A percentile compares a stretch with the other conserved stretches of the same genome.
Evolutionary conservation across 441 rosid genomes (phyloP).

Genomic region (Syzygium syzygioides): DNA sequence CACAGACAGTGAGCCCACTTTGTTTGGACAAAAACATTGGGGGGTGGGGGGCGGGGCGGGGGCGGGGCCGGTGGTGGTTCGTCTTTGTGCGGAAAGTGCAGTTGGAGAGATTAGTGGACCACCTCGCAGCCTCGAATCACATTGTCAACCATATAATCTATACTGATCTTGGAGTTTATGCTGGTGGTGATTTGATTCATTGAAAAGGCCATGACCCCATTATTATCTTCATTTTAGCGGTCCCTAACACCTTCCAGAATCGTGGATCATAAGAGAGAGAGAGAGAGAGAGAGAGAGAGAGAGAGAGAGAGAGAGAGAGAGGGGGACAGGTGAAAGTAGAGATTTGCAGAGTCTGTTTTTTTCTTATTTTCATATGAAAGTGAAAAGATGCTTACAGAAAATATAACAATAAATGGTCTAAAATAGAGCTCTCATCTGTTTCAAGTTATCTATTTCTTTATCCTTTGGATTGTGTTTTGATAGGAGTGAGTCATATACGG

Average conservation of each 20-base stretch:
- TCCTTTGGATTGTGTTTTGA: neutral
- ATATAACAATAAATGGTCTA: accelerated
- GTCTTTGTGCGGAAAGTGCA: neutral
- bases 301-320: accelerated
- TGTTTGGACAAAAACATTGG: neutral
- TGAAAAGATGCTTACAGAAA: neutral
- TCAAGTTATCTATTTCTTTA: neutral
- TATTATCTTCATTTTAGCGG: neutral
- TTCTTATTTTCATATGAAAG: neutral
- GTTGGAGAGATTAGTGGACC: neutral
- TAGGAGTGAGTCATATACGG: neutral
- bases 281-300: neutral
- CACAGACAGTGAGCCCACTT: neutral
- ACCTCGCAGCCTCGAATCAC: neutral
- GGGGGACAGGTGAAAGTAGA: neutral
- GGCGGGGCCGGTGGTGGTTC: neutral
- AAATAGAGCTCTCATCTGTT: neutral
- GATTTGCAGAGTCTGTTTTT: neutral
- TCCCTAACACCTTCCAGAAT: neutral
- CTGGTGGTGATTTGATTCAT: neutral
- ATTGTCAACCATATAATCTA: neutral
- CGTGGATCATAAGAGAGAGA: neutral
- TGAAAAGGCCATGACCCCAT: neutral
- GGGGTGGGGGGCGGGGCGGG: neutral
- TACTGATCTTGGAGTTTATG: neutral